Evolutionary conservation across 768 basidiomycete genomes (phyloP).

Genomic region (Pleurotus sapidus): DNA sequence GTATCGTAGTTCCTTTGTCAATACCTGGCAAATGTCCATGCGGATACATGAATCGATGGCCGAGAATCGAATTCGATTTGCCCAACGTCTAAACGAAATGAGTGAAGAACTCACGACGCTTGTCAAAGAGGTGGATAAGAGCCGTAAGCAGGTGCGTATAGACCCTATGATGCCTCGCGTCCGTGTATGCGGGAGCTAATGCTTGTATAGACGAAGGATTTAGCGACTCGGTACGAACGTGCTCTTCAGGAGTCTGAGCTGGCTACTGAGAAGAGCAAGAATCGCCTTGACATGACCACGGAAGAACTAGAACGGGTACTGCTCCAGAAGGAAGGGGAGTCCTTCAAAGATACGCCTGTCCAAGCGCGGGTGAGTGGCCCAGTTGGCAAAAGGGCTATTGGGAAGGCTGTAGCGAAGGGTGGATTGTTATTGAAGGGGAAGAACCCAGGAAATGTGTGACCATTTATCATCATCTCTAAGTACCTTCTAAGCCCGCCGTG

Average conservation of each 20-base stretch:
- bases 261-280: constrained; percentile 85
- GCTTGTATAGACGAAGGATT: constrained; percentile 75
- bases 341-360: constrained; percentile 74
- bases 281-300: constrained; percentile 81
- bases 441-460: constrained; percentile 77
- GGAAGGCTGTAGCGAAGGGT: constrained; percentile 90
- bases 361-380: constrained; percentile 58
- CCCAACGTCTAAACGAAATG: constrained; percentile 91
- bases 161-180: background rate
- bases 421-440: constrained; percentile 88
- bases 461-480: no score
- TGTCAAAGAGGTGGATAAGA: constrained; percentile 91
- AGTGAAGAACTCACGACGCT: constrained; percentile 87
- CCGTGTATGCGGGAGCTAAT: background rate
- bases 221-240: constrained; percentile 85
- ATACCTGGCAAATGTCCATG: constrained; percentile 87
- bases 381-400: constrained; percentile 77
- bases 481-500: no score
- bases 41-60: constrained; percentile 87
- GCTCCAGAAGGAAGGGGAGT: constrained; percentile 94
- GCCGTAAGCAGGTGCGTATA: constrained; percentile 72
- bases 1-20: constrained; percentile 54
- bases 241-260: constrained; percentile 84
- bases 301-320: constrained; percentile 94
- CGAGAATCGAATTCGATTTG: constrained; percentile 84